Percentiles rank a stretch among this genome's conserved stretches.
These are phyloP conservation scores for Carex kokanica DNA, from an alignment of 176 grass and related monocot genomes.

Conservation along the genomic window DNA sequence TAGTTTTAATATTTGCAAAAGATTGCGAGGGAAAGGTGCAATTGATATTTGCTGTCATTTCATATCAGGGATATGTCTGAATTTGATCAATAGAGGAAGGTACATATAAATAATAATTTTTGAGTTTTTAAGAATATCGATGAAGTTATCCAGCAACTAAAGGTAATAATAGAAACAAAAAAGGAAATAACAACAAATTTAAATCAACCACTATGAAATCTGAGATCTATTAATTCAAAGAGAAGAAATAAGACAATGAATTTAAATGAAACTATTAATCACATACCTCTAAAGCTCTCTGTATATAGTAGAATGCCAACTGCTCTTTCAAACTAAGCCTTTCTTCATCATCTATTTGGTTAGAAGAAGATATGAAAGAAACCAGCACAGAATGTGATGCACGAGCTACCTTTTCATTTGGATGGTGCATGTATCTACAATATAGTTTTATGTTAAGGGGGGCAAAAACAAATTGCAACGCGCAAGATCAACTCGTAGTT, in stretches of 20 bases:
- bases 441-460: slow-evolving; percentile 43
- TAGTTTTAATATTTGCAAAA: background rate
- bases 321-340: slow-evolving; percentile 70
- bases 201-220: background rate
- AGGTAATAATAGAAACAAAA: background rate
- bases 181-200: background rate
- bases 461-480: background rate
- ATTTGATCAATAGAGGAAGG: too few species aligned
- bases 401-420: slow-evolving; percentile 87
- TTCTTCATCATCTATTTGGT: slow-evolving; percentile 48
- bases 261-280: background rate
- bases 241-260: background rate
- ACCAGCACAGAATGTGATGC: slow-evolving; percentile 86
- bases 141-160: background rate
- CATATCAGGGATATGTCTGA: background rate
- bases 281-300: slow-evolving; percentile 64
- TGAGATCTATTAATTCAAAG: background rate
- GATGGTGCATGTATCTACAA: slow-evolving; percentile 79
- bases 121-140: background rate
- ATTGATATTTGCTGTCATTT: background rate
- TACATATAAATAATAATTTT: background rate
- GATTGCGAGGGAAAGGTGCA: background rate
- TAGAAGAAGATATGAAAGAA: slow-evolving; percentile 74
- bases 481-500: background rate
- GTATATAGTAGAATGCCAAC: slow-evolving; percentile 71